Conservation (phyloP, 441 rosid genomes). For the Adansonia madagascariensis region DNA sequence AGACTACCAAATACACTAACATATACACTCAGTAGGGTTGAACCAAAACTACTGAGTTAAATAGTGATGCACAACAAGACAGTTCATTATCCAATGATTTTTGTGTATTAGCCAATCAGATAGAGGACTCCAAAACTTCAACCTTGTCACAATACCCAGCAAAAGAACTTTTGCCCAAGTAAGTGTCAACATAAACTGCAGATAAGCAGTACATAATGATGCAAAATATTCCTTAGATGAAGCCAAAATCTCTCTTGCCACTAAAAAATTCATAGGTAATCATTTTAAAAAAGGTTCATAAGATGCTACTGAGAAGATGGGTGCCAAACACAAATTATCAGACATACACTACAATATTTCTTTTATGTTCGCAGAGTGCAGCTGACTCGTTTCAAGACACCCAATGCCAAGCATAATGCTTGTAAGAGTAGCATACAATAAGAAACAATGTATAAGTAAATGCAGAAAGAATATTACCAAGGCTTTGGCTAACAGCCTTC, state of each 20-base stretch:
- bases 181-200: neutral
- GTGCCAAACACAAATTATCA: neutral
- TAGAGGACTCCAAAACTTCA: constrained; percentile 2
- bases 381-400: neutral
- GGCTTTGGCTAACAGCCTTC: constrained; percentile 87
- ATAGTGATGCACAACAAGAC: neutral
- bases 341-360: neutral
- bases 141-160: neutral
- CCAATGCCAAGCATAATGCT: constrained; percentile 5
- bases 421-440: constrained; percentile 23
- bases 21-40: neutral
- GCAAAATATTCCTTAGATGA: neutral
- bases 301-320: neutral
- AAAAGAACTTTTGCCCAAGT: neutral
- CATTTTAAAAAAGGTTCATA: neutral
- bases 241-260: constrained; percentile 13
- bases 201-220: neutral
- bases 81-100: neutral
- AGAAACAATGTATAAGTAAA: constrained; percentile 20
- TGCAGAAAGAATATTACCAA: constrained; percentile 55
- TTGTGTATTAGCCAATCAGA: neutral
- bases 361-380: neutral
- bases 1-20: neutral
- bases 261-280: neutral
- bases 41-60: neutral